Evolutionary conservation across 2,329 filamentous ascomycete species (phyloP).

Genomic region (Didymella exigua): DNA sequence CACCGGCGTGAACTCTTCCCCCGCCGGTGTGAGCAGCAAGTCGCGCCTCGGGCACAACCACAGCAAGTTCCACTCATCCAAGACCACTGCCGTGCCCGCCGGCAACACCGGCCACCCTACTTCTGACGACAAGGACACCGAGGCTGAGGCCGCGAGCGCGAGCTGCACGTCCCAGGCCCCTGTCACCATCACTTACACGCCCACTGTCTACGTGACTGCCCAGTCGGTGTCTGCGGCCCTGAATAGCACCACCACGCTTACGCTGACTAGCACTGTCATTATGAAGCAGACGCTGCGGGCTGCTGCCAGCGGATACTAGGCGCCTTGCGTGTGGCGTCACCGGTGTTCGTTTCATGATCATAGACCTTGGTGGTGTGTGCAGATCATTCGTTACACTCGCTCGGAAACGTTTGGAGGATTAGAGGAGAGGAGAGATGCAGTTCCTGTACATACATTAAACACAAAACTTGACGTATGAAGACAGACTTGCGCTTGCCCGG

Average conservation of each 20-base stretch:
- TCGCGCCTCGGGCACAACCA: constrained; percentile 12
- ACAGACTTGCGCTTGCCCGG: neutral
- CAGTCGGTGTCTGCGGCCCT: constrained; percentile 8
- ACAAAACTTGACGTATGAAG: neutral
- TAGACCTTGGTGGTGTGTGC: constrained; percentile 2
- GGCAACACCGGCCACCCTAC: constrained; percentile 14
- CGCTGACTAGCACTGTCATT: constrained; percentile 35
- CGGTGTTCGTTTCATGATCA: neutral
- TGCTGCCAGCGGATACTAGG: constrained; percentile 6
- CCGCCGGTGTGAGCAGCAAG: neutral
- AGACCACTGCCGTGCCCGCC: constrained; percentile 15
- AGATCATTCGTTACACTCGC: constrained; percentile 4
- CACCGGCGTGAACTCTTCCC: constrained; percentile 5
- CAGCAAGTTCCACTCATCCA: constrained; percentile 14
- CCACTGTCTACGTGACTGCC: constrained; percentile 36
- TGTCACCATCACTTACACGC: constrained; percentile 35
- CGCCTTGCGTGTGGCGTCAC: neutral
- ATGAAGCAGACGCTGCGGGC: constrained; percentile 12
- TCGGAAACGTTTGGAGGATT: neutral
- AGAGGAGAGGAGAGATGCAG: neutral
- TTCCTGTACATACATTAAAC: constrained; percentile 14
- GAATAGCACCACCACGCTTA: constrained; percentile 29
- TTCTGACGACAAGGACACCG: constrained; percentile 5
- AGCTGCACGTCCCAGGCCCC: constrained; percentile 26
- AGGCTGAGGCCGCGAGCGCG: constrained; percentile 1